Percentiles rank a stretch among this genome's conserved stretches.
These are phyloP conservation scores for Acrasis kona DNA, from an alignment of 78 protist genomes.

Conservation along the genomic window DNA sequence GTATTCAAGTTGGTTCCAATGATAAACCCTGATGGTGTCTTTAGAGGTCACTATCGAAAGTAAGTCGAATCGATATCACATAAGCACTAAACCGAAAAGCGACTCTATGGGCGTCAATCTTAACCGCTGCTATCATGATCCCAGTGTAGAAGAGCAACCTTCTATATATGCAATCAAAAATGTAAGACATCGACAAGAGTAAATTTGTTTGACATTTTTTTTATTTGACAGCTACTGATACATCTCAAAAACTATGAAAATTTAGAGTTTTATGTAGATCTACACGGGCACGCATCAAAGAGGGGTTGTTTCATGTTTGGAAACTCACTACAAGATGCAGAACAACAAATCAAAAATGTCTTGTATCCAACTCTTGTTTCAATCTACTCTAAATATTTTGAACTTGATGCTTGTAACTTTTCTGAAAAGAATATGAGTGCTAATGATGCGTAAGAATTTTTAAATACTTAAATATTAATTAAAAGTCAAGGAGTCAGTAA, in stretches of 20 bases:
- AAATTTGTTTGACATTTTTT: not conserved
- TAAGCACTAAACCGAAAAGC: too few relatives aligned
- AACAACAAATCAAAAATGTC: not conserved
- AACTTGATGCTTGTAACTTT: constrained; percentile 14
- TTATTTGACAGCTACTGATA: not conserved
- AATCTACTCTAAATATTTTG: constrained; percentile 8
- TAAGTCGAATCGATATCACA: too few relatives aligned
- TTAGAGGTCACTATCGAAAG: constrained; percentile 46
- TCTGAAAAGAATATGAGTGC: not conserved
- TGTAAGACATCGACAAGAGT: too few relatives aligned
- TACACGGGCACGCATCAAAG: constrained; percentile 33
- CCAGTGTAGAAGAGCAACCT: not conserved
- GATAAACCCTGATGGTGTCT: constrained; percentile 66
- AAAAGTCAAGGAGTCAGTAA: not conserved
- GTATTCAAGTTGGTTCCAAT: constrained; percentile 44
- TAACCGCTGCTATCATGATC: not conserved
- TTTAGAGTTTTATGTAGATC: constrained; percentile 27
- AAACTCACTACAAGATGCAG: not conserved
- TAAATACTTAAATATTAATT: too few relatives aligned
- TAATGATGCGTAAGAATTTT: not conserved
- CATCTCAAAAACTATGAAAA: not conserved
- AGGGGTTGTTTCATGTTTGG: constrained; percentile 25
- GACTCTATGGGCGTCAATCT: constrained; percentile 3
- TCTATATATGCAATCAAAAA: not conserved
- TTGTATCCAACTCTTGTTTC: constrained; percentile 12